Evolutionary conservation across 768 basidiomycete species (phyloP), one percentile per base, ranked within the genome.

Genomic region (Suillus spraguei): DNA sequence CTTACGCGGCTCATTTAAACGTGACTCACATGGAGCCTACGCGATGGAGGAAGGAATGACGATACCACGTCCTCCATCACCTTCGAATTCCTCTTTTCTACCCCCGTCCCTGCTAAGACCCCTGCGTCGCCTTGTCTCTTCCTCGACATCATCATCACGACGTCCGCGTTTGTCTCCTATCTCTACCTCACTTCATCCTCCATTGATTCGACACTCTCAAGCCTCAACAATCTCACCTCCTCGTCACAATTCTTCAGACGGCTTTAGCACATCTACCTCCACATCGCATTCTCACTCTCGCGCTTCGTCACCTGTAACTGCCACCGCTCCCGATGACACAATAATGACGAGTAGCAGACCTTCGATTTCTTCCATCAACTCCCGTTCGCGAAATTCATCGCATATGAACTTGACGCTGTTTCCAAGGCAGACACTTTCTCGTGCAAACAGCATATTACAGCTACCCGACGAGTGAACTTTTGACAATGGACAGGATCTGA

Each of bases 321-420:
- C 70, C 13, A 54, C 53, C 0, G 60, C 63, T 41, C 61, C 46
- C 39, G 69, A 65, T 44, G 68, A 66, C 9, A 63, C 47, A 46
- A 67, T 64, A 64, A 67, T 42, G 39, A 35, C 67, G 71, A 76
- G 71, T 69, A 78, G 74, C 53, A 63, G 74, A 14, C 74, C 79
- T 63, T 78, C 78, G 28, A 72, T 84, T 56, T 77, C 84, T 60
- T 81, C 84, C 33, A 64, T 72, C 56, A 64, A 60, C 3, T 78
- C 85, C 56, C 84, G 90, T 17, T 91, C 90, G 67, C 79, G 87
- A 67, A 91, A 90, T 66, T 80, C 81, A 9, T 91, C 89, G 5
- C 84, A 87, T 73, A 82, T 87, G 72, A 91, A 83, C 70, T 70
- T 91, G 42, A 79, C 77, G n/a, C 71, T 86, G 63, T 75, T 80